A percentile compares a stretch with the other conserved stretches of the same genome.
These are phyloP conservation scores for Yamadazyma taylorii DNA, from an alignment of 1,139 yeast genomes.

Conservation along the genomic window DNA sequence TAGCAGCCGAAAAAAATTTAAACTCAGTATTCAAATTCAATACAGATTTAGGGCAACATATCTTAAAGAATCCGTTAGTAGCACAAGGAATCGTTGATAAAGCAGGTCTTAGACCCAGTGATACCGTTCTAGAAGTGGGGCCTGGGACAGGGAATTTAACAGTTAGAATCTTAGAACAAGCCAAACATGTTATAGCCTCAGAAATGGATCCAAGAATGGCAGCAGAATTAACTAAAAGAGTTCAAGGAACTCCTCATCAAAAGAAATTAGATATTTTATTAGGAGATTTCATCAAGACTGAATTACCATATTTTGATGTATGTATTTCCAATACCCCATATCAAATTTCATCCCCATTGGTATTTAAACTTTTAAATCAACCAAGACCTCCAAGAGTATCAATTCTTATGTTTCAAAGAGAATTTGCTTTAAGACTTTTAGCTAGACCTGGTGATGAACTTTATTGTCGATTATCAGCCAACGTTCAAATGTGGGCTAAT, in stretches of 20 bases:
- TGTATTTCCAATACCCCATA: conserved; percentile 98
- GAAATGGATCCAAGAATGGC: conserved; percentile 99
- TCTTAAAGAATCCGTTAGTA: conserved; percentile 89
- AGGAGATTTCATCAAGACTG: conserved; percentile 96
- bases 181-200: conserved; percentile 87
- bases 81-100: conserved; percentile 98
- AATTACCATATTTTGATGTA: conserved; percentile 90
- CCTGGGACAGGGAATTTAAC: conserved; percentile 99
- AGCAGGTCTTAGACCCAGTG: conserved; percentile 90
- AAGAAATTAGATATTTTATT: conserved; percentile 86
- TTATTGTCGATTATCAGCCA: conserved; percentile 90
- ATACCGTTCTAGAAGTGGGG: conserved; percentile 92
- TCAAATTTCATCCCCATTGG: conserved; percentile 95
- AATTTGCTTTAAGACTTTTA: conserved; percentile 86
- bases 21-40: conserved; percentile 93
- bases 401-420: conserved; percentile 96
- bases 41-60: conserved; percentile 96
- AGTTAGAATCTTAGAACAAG: conserved; percentile 87
- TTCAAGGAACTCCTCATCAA: conserved; percentile 92
- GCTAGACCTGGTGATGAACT: conserved; percentile 95
- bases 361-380: conserved; percentile 84
- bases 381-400: conserved; percentile 95
- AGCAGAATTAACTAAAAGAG: conserved; percentile 95
- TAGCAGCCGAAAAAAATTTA: conserved; percentile 66
- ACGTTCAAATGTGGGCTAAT: conserved; percentile 99